phyloP scores from a whole-genome alignment of 2,329 filamentous ascomycete species.

The Aspergillus udagawae region DNA sequence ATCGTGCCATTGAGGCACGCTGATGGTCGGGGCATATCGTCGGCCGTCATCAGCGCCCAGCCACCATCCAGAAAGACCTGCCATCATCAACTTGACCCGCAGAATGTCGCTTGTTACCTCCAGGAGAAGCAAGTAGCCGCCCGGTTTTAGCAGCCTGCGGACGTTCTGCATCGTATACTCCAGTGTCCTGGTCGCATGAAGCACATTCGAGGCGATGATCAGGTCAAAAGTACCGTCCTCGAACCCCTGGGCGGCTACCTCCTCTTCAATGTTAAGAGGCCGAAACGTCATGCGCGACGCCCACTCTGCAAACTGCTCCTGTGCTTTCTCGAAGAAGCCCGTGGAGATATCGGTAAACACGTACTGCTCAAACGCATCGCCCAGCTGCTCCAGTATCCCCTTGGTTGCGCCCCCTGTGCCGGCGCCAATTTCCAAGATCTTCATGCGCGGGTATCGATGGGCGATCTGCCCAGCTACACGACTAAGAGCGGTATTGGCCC shows the following conservation, averaged over 20 bases:
- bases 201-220: conserved; percentile 36
- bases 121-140: conserved; percentile 42
- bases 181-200: conserved; percentile 34
- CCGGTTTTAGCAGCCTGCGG: conserved; percentile 37
- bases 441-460: conserved; percentile 36
- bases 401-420: conserved; percentile 38
- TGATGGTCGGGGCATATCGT: too few species aligned
- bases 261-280: conserved; percentile 29
- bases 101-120: conserved; percentile 29
- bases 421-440: conserved; percentile 25
- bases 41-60: too few species aligned
- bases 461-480: conserved; percentile 29
- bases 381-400: conserved; percentile 29
- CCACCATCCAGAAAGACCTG: neutral
- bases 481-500: conserved; percentile 18
- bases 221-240: conserved; percentile 29
- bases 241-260: conserved; percentile 33
- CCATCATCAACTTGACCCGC: conserved; percentile 3
- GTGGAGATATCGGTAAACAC: conserved; percentile 45
- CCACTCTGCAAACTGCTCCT: conserved; percentile 21
- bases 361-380: conserved; percentile 30
- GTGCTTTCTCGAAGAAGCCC: conserved; percentile 40
- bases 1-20: too few species aligned
- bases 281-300: conserved; percentile 26
- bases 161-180: conserved; percentile 27